Evolutionary conservation across 352 stramenopile genomes (phyloP).

Genomic region (Globisporangium polare): DNA sequence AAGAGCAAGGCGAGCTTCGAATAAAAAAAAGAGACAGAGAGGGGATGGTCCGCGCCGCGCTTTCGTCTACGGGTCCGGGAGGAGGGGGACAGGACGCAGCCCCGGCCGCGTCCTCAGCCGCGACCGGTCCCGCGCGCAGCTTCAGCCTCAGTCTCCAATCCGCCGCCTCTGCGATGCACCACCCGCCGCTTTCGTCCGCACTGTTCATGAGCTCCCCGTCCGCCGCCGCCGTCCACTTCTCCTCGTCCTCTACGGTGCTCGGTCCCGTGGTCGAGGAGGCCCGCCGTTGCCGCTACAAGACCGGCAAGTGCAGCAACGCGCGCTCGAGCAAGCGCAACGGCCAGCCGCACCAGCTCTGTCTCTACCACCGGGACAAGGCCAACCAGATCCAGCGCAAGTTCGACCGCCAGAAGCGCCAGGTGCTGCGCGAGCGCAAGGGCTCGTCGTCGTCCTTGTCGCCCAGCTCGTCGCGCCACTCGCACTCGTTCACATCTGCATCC

Average conservation of each 20-base stretch:
- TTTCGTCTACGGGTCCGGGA: slow-evolving; percentile 12
- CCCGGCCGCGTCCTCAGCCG: not conserved
- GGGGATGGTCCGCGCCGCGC: not conserved
- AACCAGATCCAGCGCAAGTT: slow-evolving; percentile 90
- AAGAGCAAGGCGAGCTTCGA: not conserved
- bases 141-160: slow-evolving; percentile 15
- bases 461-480: slow-evolving; percentile 2
- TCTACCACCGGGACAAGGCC: slow-evolving; percentile 87
- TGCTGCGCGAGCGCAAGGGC: slow-evolving; percentile 43
- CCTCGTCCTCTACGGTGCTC: not conserved
- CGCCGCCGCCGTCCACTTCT: not conserved
- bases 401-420: slow-evolving; percentile 83
- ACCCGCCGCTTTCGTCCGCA: slow-evolving; percentile 9
- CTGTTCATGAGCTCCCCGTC: slow-evolving; percentile 4
- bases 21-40: slow-evolving; percentile 9
- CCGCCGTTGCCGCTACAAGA: slow-evolving; percentile 79
- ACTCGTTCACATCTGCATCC: slow-evolving; percentile 24
- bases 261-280: slow-evolving; percentile 10
- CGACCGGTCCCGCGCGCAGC: not conserved
- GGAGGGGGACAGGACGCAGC: not conserved
- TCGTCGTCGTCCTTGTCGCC: not conserved
- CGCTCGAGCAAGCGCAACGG: slow-evolving; percentile 84
- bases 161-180: slow-evolving; percentile 12
- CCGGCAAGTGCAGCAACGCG: slow-evolving; percentile 80
- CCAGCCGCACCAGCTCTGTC: slow-evolving; percentile 82